Evolutionary conservation across 139 green algal genomes (phyloP), one percentile per base, ranked within the genome.

Genomic region (Chlorella sp.): DNA sequence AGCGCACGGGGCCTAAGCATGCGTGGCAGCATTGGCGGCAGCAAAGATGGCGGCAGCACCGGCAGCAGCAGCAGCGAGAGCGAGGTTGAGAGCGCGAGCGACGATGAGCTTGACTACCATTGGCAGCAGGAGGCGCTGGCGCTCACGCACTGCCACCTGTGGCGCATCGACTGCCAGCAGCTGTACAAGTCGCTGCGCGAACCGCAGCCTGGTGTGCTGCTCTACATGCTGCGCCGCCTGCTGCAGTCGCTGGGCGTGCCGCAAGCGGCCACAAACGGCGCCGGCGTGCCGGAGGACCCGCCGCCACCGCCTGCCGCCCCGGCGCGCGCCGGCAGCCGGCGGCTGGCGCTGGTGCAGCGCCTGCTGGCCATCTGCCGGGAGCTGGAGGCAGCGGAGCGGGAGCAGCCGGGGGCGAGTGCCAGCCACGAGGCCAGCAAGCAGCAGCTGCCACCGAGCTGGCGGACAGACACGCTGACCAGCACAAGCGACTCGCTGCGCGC

Each of bases 41-140:
- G 38, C 38, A 16, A 60, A 3, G 51, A 60, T 21, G 51, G 18
- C 69, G 15, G 38, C 38, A 41, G 38, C 38, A 16, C 6, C 69
- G 23, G 25, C 38, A 26, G 68, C 68, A 17, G 67, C 67, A 71
- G 65, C 65, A 73, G 65, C 65, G 32, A 73, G 15, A 32, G 69
- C 21, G 30, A 26, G 68, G 21, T 9, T 12, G 16, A 39, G 9
- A 28, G 15, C 11, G 9, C 2, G 63, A 36, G n/a, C 16, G 28
- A 36, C n/a, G 7, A 18, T 6, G 18, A 30, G 26, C n/a, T 81
- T 56, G 34, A 34, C 23, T 30, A 36, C 23, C 1, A 60, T 3
- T 81, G 75, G 75, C 75, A 69, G 75, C 55, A 70, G 56, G 28
- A 69, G 15, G 55, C 75, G 4, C 2, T 81, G 21, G 75, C 75